phyloP scores from a whole-genome alignment of 2,329 filamentous ascomycete species.

The Cercospora sp. region DNA sequence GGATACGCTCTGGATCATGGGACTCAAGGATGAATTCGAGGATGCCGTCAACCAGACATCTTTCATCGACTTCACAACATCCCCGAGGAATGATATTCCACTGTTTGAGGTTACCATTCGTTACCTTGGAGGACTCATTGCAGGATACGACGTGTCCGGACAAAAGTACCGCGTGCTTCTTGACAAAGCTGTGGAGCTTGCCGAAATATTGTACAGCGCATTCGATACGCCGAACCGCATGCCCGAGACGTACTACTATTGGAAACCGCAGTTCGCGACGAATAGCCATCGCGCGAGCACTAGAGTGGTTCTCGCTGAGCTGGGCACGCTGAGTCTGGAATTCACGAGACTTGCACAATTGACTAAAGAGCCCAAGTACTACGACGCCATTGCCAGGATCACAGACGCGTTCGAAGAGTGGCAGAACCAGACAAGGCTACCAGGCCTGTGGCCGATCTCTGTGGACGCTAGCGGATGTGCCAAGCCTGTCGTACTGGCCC shows the following conservation, averaged over 20 bases:
- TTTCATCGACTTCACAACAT: slow-evolving; percentile 80
- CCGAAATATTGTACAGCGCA: slow-evolving; percentile 74
- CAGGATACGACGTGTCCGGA: slow-evolving; percentile 82
- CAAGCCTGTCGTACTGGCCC: slow-evolving; percentile 36
- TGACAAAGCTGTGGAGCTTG: slow-evolving; percentile 76
- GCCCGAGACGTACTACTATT: slow-evolving; percentile 78
- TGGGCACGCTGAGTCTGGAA: slow-evolving; percentile 80
- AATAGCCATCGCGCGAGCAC: slow-evolving; percentile 63
- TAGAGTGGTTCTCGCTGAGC: slow-evolving; percentile 62
- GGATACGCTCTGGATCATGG: slow-evolving; percentile 88
- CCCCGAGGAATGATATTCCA: slow-evolving; percentile 68
- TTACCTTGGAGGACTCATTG: slow-evolving; percentile 81
- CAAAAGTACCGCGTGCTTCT: slow-evolving; percentile 66
- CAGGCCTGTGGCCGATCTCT: slow-evolving; percentile 76
- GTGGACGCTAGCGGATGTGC: slow-evolving; percentile 82
- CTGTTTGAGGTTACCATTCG: slow-evolving; percentile 91
- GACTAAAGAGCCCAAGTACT: slow-evolving; percentile 78
- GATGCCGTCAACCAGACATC: slow-evolving; percentile 69
- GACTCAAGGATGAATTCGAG: slow-evolving; percentile 73
- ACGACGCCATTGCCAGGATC: slow-evolving; percentile 83
- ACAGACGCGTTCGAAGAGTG: slow-evolving; percentile 75
- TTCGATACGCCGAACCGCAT: slow-evolving; percentile 95
- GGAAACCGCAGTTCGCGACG: slow-evolving; percentile 65
- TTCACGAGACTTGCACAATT: slow-evolving; percentile 87
- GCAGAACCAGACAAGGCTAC: slow-evolving; percentile 69